Evolutionary conservation across 345 rosid genomes (phyloP).

Genomic region (Eucalyptus microcorys): DNA sequence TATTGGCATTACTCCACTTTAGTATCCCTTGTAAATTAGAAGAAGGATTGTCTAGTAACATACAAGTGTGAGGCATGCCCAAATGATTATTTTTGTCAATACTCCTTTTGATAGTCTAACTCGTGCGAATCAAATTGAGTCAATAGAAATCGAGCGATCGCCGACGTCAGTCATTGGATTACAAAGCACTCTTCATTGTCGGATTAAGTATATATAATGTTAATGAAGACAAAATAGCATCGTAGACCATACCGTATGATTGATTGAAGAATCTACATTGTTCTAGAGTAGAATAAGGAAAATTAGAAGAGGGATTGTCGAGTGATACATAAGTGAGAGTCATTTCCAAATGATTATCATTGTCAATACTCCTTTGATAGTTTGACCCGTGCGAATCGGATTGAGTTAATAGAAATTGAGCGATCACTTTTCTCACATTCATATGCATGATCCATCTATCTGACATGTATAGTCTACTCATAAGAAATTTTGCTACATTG

Average conservation of each 20-base stretch:
- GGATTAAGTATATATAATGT: background rate
- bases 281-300: too few relatives aligned
- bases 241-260: background rate
- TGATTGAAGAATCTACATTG: background rate
- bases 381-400: rapidly evolving
- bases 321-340: background rate
- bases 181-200: background rate
- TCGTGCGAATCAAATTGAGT: background rate
- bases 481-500: too few relatives aligned
- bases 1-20: background rate
- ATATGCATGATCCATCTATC: too few relatives aligned
- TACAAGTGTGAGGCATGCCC: background rate
- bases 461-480: too few relatives aligned
- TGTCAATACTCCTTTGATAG: too few relatives aligned
- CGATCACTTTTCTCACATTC: background rate
- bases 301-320: background rate
- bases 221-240: background rate
- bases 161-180: background rate
- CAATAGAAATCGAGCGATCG: background rate
- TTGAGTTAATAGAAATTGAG: background rate
- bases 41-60: background rate
- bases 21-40: background rate
- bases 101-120: background rate
- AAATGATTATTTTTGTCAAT: background rate
- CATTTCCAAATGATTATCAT: background rate